These are phyloP conservation scores for Cyclotella choctawhatcheeana DNA, from an alignment of 108 stramenopile genomes.

Conservation along the genomic window DNA sequence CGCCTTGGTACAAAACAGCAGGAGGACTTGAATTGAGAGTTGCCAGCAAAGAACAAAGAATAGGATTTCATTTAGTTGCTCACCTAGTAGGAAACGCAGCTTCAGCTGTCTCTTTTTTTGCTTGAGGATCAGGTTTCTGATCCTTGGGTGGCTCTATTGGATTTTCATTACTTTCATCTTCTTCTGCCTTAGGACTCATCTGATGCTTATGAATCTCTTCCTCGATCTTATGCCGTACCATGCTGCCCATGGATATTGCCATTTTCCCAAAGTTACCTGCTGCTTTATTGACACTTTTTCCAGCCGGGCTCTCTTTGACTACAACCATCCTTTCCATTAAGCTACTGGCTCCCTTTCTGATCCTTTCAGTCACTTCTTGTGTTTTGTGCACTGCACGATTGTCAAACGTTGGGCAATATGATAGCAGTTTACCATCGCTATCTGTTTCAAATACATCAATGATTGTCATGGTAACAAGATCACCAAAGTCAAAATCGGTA, in stretches of 20 bases:
- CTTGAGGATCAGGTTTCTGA: neutral
- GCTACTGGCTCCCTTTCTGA: constrained; percentile 70
- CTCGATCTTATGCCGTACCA: constrained; percentile 42
- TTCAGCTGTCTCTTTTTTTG: too few relatives aligned
- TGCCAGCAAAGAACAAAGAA: too few relatives aligned
- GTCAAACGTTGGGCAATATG: constrained; percentile 91
- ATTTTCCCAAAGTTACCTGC: constrained; percentile 39
- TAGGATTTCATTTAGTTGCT: too few relatives aligned
- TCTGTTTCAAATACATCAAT: constrained; percentile 93
- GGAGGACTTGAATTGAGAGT: too few relatives aligned
- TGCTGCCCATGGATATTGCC: constrained; percentile 37
- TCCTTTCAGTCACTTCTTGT: constrained; percentile 67
- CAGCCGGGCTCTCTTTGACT: constrained; percentile 67
- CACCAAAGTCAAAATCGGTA: constrained; percentile 76
- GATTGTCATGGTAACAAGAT: constrained; percentile 87
- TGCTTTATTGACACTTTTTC: constrained; percentile 63
- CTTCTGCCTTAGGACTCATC: neutral
- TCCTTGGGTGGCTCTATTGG: neutral
- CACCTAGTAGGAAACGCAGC: neutral
- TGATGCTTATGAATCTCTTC: constrained; percentile 47
- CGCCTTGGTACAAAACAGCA: too few relatives aligned
- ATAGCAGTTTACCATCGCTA: constrained; percentile 77
- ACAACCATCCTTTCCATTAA: constrained; percentile 58
- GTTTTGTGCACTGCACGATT: constrained; percentile 82
- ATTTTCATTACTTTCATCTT: neutral